A percentile compares a stretch with the other conserved stretches of the same genome.
phyloP scores from a whole-genome alignment of 768 basidiomycete genomes.

The Suillus sp. region DNA sequence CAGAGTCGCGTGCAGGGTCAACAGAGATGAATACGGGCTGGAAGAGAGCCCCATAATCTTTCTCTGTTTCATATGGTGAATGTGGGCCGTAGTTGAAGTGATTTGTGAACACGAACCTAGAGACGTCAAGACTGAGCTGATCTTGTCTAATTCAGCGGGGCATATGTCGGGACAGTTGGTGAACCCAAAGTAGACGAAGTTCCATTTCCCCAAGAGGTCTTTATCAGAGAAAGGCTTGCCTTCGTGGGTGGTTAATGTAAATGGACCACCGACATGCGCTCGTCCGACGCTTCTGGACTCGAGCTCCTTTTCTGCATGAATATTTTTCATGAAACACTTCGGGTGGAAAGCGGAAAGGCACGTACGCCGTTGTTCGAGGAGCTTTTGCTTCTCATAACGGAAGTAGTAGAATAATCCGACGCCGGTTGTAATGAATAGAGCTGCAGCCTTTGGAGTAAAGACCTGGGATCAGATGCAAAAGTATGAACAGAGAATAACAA shows the following conservation, averaged over 20 bases:
- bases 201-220: conserved; percentile 88
- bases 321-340: background rate
- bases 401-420: conserved; percentile 87
- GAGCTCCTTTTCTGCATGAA: conserved; percentile 66
- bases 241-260: conserved; percentile 68
- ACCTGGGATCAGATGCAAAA: conserved; percentile 52
- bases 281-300: conserved; percentile 76
- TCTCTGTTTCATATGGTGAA: conserved; percentile 48
- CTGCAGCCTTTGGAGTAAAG: conserved; percentile 88
- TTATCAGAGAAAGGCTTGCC: conserved; percentile 77
- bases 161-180: conserved; percentile 99
- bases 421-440: conserved; percentile 81
- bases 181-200: conserved; percentile 96
- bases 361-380: conserved; percentile 77
- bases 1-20: conserved; percentile 89
- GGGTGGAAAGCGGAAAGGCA: background rate
- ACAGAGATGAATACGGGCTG: conserved; percentile 95
- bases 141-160: conserved; percentile 96
- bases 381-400: conserved; percentile 77
- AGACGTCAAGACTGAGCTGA: conserved; percentile 71
- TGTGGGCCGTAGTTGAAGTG: background rate
- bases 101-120: conserved; percentile 49
- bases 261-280: conserved; percentile 90
- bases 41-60: conserved; percentile 68
- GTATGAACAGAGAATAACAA: background rate